Base-by-base conservation (phyloP, 495 filamentous ascomycete species). In the Annulohypoxylon nitens region DNA sequence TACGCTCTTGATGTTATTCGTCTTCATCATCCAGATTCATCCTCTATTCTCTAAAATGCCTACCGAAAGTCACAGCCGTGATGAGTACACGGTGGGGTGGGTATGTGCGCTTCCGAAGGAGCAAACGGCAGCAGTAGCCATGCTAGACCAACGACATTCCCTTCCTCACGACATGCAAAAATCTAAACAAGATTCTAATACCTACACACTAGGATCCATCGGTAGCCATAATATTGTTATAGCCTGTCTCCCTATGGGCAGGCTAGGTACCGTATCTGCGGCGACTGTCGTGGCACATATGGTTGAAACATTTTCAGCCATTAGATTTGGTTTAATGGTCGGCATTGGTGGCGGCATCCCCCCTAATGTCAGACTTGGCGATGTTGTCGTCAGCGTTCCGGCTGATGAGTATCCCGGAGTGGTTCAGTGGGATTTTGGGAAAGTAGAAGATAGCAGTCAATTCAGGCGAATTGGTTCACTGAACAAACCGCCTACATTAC, bases 281-380 rank as follows among this genome's bases (percentile, higher is more conserved):
- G 12, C 39, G 14, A n/a, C 12, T n/a, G 39, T 43, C n/a, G 39
- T n/a, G 39, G 39, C 39, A 0, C 39, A 43, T 43, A 43, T n/a
- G 39, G 12, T n/a, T 43, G 39, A 43, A n/a, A 43, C 39, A 14
- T 43, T 43, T n/a, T 12, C 39, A n/a, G 10, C 39, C 0, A 2
- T 43, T 0, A n/a, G 39, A 43, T 5, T 43, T 43, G 39, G 39
- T 3, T n/a, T 43, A n/a, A 43, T 43, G 12, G 39, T 43, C 12
- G 39, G 39, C 39, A 43, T 43, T 43, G 39, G 39, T 43, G 39
- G 39, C 14, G 39, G 39, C 39, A n/a, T 43, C 39, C 39, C 39
- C 39, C 39, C 39, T 14, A 43, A 14, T 43, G 39, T n/a, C 39
- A 43, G 39, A 14, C 39, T 43, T n/a, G 39, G 39, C 39, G 39